Percentiles rank a stretch among this genome's conserved stretches.
Conservation (phyloP, 2,329 filamentous ascomycete species). For the Aspergillus cejpii region DNA sequence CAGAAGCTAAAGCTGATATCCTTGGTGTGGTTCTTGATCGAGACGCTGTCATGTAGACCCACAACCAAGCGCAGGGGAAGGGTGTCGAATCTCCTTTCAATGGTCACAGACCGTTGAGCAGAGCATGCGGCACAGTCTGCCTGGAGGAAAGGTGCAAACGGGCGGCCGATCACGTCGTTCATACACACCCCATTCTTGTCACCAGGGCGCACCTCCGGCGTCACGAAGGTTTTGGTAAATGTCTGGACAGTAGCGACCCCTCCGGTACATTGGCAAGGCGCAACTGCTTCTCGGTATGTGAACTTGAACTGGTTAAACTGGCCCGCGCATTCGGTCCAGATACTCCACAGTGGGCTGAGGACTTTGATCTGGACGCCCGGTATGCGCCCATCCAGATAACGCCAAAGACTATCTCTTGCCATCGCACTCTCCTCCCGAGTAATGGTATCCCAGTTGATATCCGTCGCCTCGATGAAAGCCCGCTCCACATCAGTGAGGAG, state of each 20-base stretch:
- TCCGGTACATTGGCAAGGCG: constrained; percentile 7
- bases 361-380: constrained; percentile 8
- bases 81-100: constrained; percentile 12
- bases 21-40: constrained; percentile 21
- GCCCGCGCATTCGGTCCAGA: constrained; percentile 23
- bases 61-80: constrained; percentile 31
- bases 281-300: constrained; percentile 9
- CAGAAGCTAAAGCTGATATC: constrained; percentile 23
- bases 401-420: constrained; percentile 18
- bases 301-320: constrained; percentile 27
- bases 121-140: constrained; percentile 9
- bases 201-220: constrained; percentile 5
- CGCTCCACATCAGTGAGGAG: constrained; percentile 16
- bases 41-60: constrained; percentile 7
- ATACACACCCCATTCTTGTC: constrained; percentile 18
- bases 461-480: constrained; percentile 24
- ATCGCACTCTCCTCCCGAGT: constrained; percentile 5
- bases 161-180: constrained; percentile 16
- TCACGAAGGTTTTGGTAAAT: constrained; percentile 6
- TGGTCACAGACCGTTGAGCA: constrained; percentile 1
- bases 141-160: constrained; percentile 6
- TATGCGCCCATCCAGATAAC: constrained; percentile 2
- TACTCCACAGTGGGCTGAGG: constrained; percentile 11
- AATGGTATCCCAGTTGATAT: constrained; percentile 28
- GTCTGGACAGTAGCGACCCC: background rate